A percentile compares a stretch with the other conserved stretches of the same genome.
Conservation (phyloP, 2,329 filamentous ascomycete genomes). For the Zymoseptoria tritici region DNA sequence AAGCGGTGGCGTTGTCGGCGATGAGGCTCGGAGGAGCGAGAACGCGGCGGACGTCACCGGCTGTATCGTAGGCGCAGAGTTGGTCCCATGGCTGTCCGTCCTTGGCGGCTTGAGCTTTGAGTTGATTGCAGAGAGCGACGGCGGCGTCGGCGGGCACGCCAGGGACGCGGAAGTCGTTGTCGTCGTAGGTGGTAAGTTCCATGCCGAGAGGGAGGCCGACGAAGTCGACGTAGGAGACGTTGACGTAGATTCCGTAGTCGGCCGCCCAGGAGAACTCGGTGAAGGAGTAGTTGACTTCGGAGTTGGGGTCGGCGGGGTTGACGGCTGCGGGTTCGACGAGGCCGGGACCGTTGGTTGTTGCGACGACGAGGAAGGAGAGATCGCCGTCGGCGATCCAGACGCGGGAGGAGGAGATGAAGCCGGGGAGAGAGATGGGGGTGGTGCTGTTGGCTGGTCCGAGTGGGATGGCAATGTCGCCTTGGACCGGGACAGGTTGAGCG, state of each 20-base stretch:
- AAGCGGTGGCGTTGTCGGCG: slow-evolving; percentile 39
- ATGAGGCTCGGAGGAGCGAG: slow-evolving; percentile 37
- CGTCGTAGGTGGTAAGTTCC: slow-evolving; percentile 42
- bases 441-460: slow-evolving; percentile 32
- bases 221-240: slow-evolving; percentile 30
- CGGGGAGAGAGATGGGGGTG: slow-evolving; percentile 35
- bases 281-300: slow-evolving; percentile 38
- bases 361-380: slow-evolving; percentile 39
- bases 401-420: slow-evolving; percentile 36
- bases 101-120: slow-evolving; percentile 46
- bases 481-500: slow-evolving; percentile 30
- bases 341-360: slow-evolving; percentile 26
- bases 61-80: slow-evolving; percentile 43
- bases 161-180: slow-evolving; percentile 42
- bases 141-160: slow-evolving; percentile 54
- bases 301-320: slow-evolving; percentile 33
- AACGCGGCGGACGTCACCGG: slow-evolving; percentile 33
- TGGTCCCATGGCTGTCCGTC: slow-evolving; percentile 57
- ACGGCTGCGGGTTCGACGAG: slow-evolving; percentile 46
- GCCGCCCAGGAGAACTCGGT: slow-evolving; percentile 42
- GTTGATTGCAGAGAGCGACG: slow-evolving; percentile 44
- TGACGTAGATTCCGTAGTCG: slow-evolving; percentile 36
- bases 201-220: slow-evolving; percentile 45
- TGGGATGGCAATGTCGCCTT: slow-evolving; percentile 34
- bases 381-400: slow-evolving; percentile 42